phyloP scores from a whole-genome alignment of 2,329 filamentous ascomycete species.

The Claviceps capensis region DNA sequence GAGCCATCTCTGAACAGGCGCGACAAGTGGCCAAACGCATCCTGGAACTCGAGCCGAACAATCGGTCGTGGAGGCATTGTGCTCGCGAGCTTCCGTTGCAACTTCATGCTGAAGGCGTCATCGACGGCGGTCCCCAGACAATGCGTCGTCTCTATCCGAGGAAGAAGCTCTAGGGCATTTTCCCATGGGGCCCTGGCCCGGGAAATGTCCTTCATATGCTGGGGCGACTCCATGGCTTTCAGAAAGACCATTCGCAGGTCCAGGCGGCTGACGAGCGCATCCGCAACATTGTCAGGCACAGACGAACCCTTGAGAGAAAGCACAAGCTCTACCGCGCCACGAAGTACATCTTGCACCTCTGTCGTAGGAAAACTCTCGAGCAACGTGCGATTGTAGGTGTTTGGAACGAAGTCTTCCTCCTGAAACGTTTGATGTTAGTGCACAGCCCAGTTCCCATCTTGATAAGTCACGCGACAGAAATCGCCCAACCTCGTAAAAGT shows the following conservation, averaged over 20 bases:
- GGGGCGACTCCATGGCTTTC: slow-evolving; percentile 34
- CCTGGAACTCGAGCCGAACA: slow-evolving; percentile 59
- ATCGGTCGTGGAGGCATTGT: slow-evolving; percentile 89
- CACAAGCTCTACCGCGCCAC: slow-evolving; percentile 40
- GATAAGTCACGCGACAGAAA: not conserved
- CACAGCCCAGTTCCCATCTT: too few relatives aligned
- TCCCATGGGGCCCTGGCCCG: slow-evolving; percentile 38
- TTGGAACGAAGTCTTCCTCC: slow-evolving; percentile 95
- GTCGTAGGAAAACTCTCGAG: slow-evolving; percentile 48
- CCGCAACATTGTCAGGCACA: slow-evolving; percentile 26
- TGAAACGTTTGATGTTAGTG: slow-evolving; percentile 18
- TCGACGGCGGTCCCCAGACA: slow-evolving; percentile 50
- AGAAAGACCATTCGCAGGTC: slow-evolving; percentile 53
- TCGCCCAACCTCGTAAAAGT: slow-evolving; percentile 66
- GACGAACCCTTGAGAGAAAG: slow-evolving; percentile 22
- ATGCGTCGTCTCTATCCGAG: slow-evolving; percentile 44
- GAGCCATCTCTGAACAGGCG: slow-evolving; percentile 59
- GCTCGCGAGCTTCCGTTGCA: slow-evolving; percentile 83
- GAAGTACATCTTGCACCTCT: slow-evolving; percentile 40
- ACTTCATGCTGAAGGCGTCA: slow-evolving; percentile 76
- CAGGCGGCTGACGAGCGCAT: slow-evolving; percentile 52
- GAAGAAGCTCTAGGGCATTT: slow-evolving; percentile 35
- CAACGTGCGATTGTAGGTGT: slow-evolving; percentile 72
- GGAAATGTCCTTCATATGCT: slow-evolving; percentile 30
- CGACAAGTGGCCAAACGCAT: slow-evolving; percentile 56